These are phyloP conservation scores for Groenewaldozyma sp. DNA, from an alignment of 1,139 yeast species.

Conservation along the genomic window DNA sequence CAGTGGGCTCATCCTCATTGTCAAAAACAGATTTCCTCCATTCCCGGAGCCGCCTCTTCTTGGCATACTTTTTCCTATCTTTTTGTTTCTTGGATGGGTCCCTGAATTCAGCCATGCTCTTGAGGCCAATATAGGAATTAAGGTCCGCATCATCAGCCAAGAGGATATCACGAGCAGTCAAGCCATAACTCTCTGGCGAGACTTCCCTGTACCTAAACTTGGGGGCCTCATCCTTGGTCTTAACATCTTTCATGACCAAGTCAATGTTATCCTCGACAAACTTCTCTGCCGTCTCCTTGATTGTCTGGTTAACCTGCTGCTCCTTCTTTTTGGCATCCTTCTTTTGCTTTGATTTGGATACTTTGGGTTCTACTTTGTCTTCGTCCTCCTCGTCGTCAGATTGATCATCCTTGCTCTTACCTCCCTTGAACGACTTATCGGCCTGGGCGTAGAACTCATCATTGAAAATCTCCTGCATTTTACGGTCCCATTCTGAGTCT, in stretches of 20 bases:
- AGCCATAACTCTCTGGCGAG: constrained; percentile 88
- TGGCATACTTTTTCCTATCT: constrained; percentile 78
- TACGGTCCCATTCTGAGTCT: constrained; percentile 83
- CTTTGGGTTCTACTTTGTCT: constrained; percentile 25
- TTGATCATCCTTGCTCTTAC: constrained; percentile 12
- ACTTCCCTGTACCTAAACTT: constrained; percentile 86
- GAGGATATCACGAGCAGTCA: constrained; percentile 76
- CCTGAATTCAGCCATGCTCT: constrained; percentile 90
- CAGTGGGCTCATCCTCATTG: constrained; percentile 49
- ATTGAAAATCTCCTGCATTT: constrained; percentile 77
- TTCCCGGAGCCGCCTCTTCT: constrained; percentile 71
- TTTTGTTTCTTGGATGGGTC: constrained; percentile 61
- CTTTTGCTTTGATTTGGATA: constrained; percentile 22
- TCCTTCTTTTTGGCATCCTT: constrained; percentile 45
- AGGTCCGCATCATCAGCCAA: constrained; percentile 82
- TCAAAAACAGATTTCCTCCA: constrained; percentile 85
- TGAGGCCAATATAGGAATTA: constrained; percentile 76
- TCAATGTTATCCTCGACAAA: constrained; percentile 51
- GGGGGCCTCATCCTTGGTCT: constrained; percentile 45
- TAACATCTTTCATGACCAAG: constrained; percentile 24
- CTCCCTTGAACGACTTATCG: constrained; percentile 42
- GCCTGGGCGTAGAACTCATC: constrained; percentile 63
- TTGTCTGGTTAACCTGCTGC: constrained; percentile 52
- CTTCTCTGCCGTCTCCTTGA: constrained; percentile 61
- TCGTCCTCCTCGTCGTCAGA: constrained; percentile 17